Evolutionary conservation across 2,329 filamentous ascomycete genomes (phyloP).

Genomic region (Verticillium alfalfae): DNA sequence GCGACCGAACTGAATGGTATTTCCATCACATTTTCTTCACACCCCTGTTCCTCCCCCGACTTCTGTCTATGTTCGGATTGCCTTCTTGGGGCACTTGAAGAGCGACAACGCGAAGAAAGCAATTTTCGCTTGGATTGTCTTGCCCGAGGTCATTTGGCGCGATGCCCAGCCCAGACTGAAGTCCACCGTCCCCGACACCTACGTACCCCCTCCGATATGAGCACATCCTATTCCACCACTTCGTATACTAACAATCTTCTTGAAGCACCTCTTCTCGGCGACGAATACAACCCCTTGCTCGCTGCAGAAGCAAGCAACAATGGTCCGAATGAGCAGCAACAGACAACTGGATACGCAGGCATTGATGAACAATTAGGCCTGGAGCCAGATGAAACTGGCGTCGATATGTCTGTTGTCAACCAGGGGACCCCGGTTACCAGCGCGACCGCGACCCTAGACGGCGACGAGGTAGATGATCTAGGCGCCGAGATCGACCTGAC

Average conservation of each 20-base stretch:
- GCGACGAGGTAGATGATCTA: slow-evolving; percentile 23
- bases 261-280: slow-evolving; percentile 15
- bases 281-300: slow-evolving; percentile 17
- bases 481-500: slow-evolving; percentile 9
- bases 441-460: slow-evolving; percentile 25
- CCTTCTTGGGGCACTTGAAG: neutral
- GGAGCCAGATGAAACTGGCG: neutral
- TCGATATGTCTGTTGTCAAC: slow-evolving; percentile 1
- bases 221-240: slow-evolving; percentile 13
- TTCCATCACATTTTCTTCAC: slow-evolving; percentile 1
- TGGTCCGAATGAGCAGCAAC: neutral
- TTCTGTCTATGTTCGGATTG: slow-evolving; percentile 8
- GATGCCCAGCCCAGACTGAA: neutral
- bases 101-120: slow-evolving; percentile 7
- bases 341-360: slow-evolving; percentile 1
- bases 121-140: slow-evolving; percentile 2
- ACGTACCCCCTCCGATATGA: slow-evolving; percentile 3
- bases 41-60: slow-evolving; percentile 5
- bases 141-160: neutral
- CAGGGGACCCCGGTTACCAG: slow-evolving; percentile 16
- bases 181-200: neutral
- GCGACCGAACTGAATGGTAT: slow-evolving; percentile 8
- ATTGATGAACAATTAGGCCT: neutral
- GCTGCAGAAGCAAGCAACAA: slow-evolving; percentile 11
- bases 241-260: slow-evolving; percentile 16